Evolutionary conservation across 305 asterid genomes (phyloP).

Genomic region (Fraxinus latifolia): DNA sequence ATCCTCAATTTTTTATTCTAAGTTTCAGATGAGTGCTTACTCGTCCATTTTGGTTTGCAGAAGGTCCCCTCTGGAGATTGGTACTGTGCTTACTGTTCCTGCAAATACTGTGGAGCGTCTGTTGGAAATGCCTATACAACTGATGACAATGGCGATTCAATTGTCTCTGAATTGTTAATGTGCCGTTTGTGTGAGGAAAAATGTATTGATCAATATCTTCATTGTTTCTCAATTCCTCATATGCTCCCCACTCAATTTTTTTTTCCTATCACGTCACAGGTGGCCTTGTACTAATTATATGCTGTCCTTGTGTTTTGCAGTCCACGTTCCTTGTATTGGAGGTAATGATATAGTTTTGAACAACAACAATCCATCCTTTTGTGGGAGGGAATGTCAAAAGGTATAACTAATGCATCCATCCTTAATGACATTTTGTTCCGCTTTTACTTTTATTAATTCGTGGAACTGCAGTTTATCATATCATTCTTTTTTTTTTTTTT

Average conservation of each 20-base stretch:
- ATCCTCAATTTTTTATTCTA: not conserved
- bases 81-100: conserved; percentile 79
- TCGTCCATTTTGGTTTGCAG: conserved; percentile 27
- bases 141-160: conserved; percentile 33
- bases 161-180: conserved; percentile 40
- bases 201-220: conserved; percentile 40
- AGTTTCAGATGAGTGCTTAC: conserved; percentile 8
- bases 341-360: conserved; percentile 40
- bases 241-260: not conserved
- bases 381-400: conserved; percentile 37
- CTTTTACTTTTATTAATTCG: not conserved
- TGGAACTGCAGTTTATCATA: not conserved
- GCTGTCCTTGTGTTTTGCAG: conserved; percentile 43
- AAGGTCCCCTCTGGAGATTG: conserved; percentile 88
- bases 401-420: not conserved
- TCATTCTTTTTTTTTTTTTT: not conserved
- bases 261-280: conserved; percentile 4
- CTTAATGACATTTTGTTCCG: not conserved
- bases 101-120: conserved; percentile 79
- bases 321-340: conserved; percentile 56
- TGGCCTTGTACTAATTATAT: conserved; percentile 12
- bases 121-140: conserved; percentile 33
- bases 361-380: conserved; percentile 44
- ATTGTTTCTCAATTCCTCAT: conserved; percentile 14
- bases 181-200: conserved; percentile 84